Evolutionary conservation across 2,329 filamentous ascomycete genomes (phyloP).

Genomic region (Diaporthe amygdali): DNA sequence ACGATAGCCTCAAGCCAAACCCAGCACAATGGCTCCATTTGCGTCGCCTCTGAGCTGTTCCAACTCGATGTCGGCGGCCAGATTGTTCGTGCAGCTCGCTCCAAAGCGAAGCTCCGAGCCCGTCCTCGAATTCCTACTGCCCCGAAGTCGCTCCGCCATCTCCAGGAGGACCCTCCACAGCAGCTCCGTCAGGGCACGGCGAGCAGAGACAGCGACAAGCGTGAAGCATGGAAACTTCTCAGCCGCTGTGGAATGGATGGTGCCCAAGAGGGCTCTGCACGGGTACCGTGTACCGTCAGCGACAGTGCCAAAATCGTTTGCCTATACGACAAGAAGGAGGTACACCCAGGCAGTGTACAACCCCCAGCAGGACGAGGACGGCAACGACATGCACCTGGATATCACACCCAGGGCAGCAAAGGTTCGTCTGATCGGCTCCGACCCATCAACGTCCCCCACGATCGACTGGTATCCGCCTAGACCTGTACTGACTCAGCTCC

Average conservation of each 20-base stretch:
- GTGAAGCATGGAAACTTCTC: not conserved
- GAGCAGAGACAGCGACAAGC: not conserved
- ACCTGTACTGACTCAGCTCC: not conserved
- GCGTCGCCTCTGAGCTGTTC: conserved; percentile 20
- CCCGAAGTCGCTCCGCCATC: conserved; percentile 26
- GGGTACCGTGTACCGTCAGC: not conserved
- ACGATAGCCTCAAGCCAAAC: not conserved
- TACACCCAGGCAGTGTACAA: conserved; percentile 66
- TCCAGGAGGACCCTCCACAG: conserved; percentile 24
- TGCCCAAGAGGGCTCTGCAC: not conserved
- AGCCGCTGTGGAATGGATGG: not conserved
- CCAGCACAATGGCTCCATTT: not conserved
- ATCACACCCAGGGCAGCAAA: conserved; percentile 85
- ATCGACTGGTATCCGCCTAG: not conserved
- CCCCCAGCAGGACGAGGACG: conserved; percentile 80
- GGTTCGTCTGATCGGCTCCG: conserved; percentile 50
- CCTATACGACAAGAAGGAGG: conserved; percentile 38
- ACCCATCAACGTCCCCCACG: not conserved
- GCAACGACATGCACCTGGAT: conserved; percentile 80
- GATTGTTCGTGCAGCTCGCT: conserved; percentile 38
- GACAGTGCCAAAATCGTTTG: conserved; percentile 31
- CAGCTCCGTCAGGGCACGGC: conserved; percentile 1
- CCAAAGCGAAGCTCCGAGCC: conserved; percentile 29
- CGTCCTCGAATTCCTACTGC: conserved; percentile 49
- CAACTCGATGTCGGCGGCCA: conserved; percentile 33